These are phyloP conservation scores for Tetragonia tetragonoides DNA, from an alignment of 148 eudicot species.

Conservation along the genomic window DNA sequence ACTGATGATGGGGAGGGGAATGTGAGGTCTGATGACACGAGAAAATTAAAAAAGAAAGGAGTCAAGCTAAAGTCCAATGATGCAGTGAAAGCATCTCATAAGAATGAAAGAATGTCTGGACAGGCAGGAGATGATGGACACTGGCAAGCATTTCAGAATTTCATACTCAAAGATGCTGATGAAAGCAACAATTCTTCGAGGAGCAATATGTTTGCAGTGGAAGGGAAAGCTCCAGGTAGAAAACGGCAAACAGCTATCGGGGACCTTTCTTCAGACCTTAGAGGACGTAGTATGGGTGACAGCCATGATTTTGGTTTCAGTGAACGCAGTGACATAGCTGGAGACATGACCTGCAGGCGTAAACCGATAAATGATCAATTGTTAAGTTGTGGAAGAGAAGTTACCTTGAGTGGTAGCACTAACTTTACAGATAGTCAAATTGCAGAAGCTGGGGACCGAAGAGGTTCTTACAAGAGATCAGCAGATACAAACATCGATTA, in stretches of 20 bases:
- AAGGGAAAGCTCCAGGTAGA: constrained; percentile 47
- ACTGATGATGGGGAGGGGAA: constrained; percentile 35
- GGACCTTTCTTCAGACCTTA: constrained; percentile 56
- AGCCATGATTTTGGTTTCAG: constrained; percentile 29
- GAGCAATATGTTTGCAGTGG: constrained; percentile 57
- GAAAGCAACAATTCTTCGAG: constrained; percentile 48
- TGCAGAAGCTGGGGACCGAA: constrained; percentile 50
- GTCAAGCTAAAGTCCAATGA: constrained; percentile 26
- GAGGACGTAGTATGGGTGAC: constrained; percentile 31
- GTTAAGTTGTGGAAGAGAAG: constrained; percentile 32
- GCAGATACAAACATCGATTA: constrained; percentile 41
- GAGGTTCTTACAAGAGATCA: constrained; percentile 38
- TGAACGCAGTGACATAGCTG: constrained; percentile 35
- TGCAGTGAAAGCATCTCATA: constrained; percentile 26
- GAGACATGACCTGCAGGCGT: constrained; percentile 34
- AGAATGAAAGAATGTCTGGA: constrained; percentile 32
- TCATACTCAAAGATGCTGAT: constrained; percentile 63
- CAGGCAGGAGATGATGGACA: constrained; percentile 57
- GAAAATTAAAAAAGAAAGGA: constrained; percentile 45
- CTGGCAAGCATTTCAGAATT: constrained; percentile 92
- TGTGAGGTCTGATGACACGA: constrained; percentile 20
- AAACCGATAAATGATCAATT: constrained; percentile 47
- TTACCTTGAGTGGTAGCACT: constrained; percentile 10
- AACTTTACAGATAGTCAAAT: constrained; percentile 21
- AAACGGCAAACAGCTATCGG: constrained; percentile 34